Percentiles rank a stretch among this genome's conserved stretches.
These are phyloP conservation scores for Actinomucor elegans DNA, from an alignment of 371 early-diverging fungal genomes.

Conservation along the genomic window DNA sequence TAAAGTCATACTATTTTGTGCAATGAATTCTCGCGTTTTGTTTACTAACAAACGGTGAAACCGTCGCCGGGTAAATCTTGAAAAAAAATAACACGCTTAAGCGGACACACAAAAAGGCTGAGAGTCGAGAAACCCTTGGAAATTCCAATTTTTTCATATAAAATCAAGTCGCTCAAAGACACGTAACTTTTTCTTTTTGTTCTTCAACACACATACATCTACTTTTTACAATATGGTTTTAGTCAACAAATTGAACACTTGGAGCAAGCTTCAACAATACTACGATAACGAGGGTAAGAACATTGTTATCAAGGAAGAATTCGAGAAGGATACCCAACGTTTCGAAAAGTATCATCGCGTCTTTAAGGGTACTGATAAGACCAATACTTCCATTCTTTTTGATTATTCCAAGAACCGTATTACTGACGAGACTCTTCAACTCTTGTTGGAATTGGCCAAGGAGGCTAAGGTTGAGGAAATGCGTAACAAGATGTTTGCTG, in stretches of 20 bases:
- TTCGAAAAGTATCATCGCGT: constrained; percentile 77
- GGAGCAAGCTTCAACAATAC: constrained; percentile 85
- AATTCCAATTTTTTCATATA: constrained; percentile 1
- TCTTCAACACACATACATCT: neutral
- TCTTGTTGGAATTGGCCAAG: constrained; percentile 80
- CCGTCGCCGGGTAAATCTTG: constrained; percentile 1
- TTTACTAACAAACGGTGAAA: neutral
- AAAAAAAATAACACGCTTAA: neutral
- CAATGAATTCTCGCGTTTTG: too few species aligned
- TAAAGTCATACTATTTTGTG: too few species aligned
- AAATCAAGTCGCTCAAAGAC: neutral
- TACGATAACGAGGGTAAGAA: constrained; percentile 76
- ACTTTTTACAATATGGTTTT: constrained; percentile 74
- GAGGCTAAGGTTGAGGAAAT: constrained; percentile 86
- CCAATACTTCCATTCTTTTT: constrained; percentile 73
- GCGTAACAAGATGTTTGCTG: constrained; percentile 93
- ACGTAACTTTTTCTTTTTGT: constrained; percentile 2
- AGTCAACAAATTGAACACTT: constrained; percentile 73
- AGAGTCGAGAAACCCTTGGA: constrained; percentile 11
- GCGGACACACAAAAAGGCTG: constrained; percentile 6
- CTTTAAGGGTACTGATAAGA: constrained; percentile 64
- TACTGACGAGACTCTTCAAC: constrained; percentile 73
- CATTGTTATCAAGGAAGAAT: constrained; percentile 77
- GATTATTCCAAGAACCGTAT: constrained; percentile 96
- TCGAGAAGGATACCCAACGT: constrained; percentile 72